Conservation (phyloP, 306 rosid genomes). For the Styphnolobium japonicum region DNA sequence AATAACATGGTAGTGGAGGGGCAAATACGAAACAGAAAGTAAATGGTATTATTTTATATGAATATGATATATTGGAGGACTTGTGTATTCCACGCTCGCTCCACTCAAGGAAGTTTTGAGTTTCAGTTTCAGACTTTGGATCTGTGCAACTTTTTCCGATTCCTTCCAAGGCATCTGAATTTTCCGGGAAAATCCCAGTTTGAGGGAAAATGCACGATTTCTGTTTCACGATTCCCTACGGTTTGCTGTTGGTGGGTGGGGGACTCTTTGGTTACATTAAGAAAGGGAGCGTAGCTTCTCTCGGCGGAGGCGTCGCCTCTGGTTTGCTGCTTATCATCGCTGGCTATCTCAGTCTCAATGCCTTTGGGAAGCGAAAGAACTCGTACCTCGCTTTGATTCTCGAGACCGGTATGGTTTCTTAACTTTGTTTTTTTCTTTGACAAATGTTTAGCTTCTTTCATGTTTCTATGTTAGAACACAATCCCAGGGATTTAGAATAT, state of each 20-base stretch:
- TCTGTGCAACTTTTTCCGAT: background rate
- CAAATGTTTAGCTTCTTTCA: background rate
- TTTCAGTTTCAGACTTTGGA: background rate
- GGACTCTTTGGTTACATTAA: conserved; percentile 63
- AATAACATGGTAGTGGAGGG: background rate
- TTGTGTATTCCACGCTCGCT: conserved; percentile 49
- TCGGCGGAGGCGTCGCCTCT: conserved; percentile 62
- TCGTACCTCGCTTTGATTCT: conserved; percentile 56
- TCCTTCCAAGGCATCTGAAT: conserved; percentile 6
- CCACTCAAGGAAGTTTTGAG: no score
- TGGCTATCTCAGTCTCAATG: conserved; percentile 75
- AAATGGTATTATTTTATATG: no score
- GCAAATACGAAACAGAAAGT: background rate
- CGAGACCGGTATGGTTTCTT: conserved; percentile 51
- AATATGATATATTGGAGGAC: no score
- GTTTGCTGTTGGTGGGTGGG: conserved; percentile 62
- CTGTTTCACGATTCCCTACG: conserved; percentile 91
- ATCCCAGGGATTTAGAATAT: no score
- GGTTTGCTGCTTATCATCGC: conserved; percentile 70
- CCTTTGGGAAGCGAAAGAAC: conserved; percentile 65
- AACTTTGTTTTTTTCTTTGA: background rate
- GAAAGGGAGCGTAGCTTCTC: conserved; percentile 76
- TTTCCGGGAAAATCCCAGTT: conserved; percentile 28
- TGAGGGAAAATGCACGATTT: conserved; percentile 74
- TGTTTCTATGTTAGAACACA: no score